These are phyloP conservation scores for Meyerozyma athensensis DNA, from an alignment of 1,139 yeast species.

Conservation along the genomic window DNA sequence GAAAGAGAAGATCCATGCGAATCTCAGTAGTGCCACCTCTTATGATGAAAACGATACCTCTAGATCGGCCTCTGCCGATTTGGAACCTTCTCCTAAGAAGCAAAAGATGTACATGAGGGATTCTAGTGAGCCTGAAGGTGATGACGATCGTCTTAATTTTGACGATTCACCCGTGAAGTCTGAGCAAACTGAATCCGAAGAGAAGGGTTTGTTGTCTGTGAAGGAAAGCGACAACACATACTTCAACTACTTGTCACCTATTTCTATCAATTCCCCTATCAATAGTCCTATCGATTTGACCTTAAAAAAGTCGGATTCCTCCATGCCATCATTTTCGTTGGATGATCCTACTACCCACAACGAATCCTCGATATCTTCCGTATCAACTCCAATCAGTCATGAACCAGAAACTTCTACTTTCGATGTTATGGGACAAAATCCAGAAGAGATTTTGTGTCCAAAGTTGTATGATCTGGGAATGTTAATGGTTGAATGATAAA, in stretches of 20 bases:
- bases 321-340: constrained; percentile 10
- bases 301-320: constrained; percentile 20
- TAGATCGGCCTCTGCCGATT: not conserved
- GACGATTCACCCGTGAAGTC: not conserved
- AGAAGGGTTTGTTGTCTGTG: constrained; percentile 12
- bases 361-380: constrained; percentile 7
- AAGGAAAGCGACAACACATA: constrained; percentile 12
- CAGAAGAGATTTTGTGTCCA: constrained; percentile 45
- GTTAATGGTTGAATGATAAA: constrained; percentile 2
- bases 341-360: constrained; percentile 7
- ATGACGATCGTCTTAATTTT: not conserved
- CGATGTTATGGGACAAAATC: constrained; percentile 47
- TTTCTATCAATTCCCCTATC: constrained; percentile 39
- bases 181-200: constrained; percentile 1
- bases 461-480: constrained; percentile 9
- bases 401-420: constrained; percentile 11
- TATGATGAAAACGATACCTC: not conserved
- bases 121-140: not conserved
- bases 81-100: not conserved
- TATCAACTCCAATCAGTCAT: constrained; percentile 9
- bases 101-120: not conserved
- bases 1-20: constrained; percentile 30
- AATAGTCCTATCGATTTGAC: constrained; percentile 42
- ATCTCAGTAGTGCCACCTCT: constrained; percentile 18
- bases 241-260: constrained; percentile 41